Percentiles rank a stretch among this genome's conserved stretches.
Conservation (phyloP, 345 rosid genomes). For the Eucalyptus tenuipes region DNA sequence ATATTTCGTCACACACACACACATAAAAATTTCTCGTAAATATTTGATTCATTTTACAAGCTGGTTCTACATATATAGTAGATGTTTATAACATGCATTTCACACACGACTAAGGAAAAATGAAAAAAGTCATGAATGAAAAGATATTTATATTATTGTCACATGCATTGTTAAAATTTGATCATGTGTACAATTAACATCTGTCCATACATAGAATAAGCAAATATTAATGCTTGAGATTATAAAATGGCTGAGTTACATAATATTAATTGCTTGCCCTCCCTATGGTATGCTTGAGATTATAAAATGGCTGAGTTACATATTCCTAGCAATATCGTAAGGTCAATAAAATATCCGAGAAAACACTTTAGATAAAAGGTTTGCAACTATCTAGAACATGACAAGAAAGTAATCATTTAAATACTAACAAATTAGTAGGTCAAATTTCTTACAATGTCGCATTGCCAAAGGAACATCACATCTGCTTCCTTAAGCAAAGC, state of each 20-base stretch:
- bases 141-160: neutral
- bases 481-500: too few relatives aligned
- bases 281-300: neutral
- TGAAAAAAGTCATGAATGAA: neutral
- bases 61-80: neutral
- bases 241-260: neutral
- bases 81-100: neutral
- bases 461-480: too few relatives aligned
- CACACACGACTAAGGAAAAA: neutral
- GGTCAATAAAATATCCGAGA: too few relatives aligned
- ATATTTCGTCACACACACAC: accelerated
- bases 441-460: too few relatives aligned
- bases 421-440: neutral
- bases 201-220: neutral
- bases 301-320: neutral
- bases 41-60: neutral
- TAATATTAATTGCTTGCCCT: too few relatives aligned
- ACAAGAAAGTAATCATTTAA: too few relatives aligned
- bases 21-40: too few relatives aligned
- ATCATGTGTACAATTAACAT: neutral
- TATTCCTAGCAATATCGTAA: neutral
- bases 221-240: neutral
- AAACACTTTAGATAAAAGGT: too few relatives aligned
- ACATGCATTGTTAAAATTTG: neutral
- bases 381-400: too few relatives aligned